These are phyloP conservation scores for Leccinum olivaceopallidum DNA, from an alignment of 768 basidiomycete genomes.

Conservation along the genomic window DNA sequence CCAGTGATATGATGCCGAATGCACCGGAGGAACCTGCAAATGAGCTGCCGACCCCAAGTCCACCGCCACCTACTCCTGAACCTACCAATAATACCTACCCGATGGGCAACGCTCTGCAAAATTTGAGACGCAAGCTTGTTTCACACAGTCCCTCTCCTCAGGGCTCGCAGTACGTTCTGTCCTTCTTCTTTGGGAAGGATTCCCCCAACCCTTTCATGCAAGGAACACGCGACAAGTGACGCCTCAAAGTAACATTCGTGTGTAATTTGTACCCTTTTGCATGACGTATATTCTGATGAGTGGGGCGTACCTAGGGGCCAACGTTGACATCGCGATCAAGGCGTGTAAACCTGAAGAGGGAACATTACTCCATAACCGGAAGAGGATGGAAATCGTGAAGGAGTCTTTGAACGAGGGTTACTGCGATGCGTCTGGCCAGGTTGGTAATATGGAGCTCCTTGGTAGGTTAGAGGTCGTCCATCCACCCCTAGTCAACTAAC, in stretches of 20 bases:
- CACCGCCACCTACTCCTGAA: constrained; percentile 11
- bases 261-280: constrained; percentile 6
- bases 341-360: constrained; percentile 72
- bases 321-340: constrained; percentile 69
- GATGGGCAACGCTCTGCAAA: constrained; percentile 25
- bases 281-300: not conserved
- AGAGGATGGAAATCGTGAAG: constrained; percentile 69
- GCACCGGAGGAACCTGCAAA: constrained; percentile 9
- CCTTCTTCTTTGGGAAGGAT: not conserved
- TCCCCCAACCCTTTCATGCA: not conserved
- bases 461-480: constrained; percentile 41
- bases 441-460: constrained; percentile 58
- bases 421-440: constrained; percentile 72
- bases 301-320: constrained; percentile 40
- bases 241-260: constrained; percentile 46
- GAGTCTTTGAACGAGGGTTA: constrained; percentile 81
- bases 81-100: constrained; percentile 5
- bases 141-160: constrained; percentile 21
- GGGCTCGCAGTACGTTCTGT: constrained; percentile 19
- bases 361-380: constrained; percentile 59
- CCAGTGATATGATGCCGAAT: constrained; percentile 2
- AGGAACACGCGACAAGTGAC: constrained; percentile 36
- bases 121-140: constrained; percentile 27
- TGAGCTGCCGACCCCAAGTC: constrained; percentile 1
- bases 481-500: constrained; percentile 1